Percentiles rank a stretch among this genome's conserved stretches.
Evolutionary conservation across 1,139 yeast species (phyloP).

Genomic region (Geotrichum australiense): DNA sequence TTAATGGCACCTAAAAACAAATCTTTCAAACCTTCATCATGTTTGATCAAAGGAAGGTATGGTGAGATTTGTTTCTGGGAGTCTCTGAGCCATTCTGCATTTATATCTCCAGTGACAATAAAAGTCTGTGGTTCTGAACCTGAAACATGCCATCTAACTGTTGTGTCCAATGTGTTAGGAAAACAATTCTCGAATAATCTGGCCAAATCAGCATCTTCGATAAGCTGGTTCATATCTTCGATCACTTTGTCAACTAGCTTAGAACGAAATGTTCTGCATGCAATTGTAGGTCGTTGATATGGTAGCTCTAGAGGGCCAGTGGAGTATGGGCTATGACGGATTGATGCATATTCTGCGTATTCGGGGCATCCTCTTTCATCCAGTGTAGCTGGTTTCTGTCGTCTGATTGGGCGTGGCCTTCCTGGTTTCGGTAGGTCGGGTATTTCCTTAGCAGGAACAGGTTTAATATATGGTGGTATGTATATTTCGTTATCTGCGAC

Average conservation of each 20-base stretch:
- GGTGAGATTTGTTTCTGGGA: conserved; percentile 78
- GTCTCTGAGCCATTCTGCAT: conserved; percentile 87
- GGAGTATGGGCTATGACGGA: conserved; percentile 31
- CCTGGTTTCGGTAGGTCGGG: not conserved
- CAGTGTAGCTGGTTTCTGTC: conserved; percentile 1
- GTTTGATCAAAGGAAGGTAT: conserved; percentile 52
- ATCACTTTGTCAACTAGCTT: conserved; percentile 58
- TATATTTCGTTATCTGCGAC: not conserved
- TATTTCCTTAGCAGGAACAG: not conserved
- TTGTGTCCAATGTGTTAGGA: conserved; percentile 85
- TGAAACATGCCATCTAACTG: conserved; percentile 62
- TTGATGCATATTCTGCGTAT: conserved; percentile 36
- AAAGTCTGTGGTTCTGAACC: conserved; percentile 41
- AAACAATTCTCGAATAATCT: conserved; percentile 73
- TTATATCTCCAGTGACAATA: conserved; percentile 79
- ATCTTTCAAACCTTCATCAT: conserved; percentile 44
- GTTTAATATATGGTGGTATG: conserved; percentile 4
- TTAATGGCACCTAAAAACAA: conserved; percentile 72
- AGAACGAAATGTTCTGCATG: conserved; percentile 69
- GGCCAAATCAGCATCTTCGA: conserved; percentile 59
- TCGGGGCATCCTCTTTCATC: conserved; percentile 33
- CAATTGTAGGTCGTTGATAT: conserved; percentile 63
- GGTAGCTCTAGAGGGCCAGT: conserved; percentile 45
- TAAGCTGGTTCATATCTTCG: conserved; percentile 43
- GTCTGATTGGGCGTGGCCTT: conserved; percentile 1